These are phyloP conservation scores for Tylopilus balloui DNA, from an alignment of 768 basidiomycete species.

Conservation along the genomic window DNA sequence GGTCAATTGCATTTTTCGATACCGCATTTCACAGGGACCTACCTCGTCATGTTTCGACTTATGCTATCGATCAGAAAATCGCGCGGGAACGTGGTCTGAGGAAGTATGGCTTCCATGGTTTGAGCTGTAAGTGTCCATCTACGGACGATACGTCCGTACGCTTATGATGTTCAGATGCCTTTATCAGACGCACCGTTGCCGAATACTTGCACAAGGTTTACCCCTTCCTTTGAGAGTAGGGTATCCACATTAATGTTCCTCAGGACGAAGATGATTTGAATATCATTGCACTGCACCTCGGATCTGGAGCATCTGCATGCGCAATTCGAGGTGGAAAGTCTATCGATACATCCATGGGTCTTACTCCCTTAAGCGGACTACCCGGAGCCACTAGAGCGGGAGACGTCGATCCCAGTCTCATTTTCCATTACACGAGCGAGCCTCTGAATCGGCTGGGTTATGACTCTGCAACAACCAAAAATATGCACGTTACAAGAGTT, in stretches of 20 bases:
- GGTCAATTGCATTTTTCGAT: slow-evolving; percentile 83
- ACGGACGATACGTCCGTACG: background rate
- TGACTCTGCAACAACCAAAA: slow-evolving; percentile 40
- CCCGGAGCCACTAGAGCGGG: slow-evolving; percentile 88
- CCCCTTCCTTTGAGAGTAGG: background rate
- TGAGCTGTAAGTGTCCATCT: slow-evolving; percentile 50
- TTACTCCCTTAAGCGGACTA: slow-evolving; percentile 83
- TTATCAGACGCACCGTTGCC: slow-evolving; percentile 63
- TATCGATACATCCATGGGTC: slow-evolving; percentile 87
- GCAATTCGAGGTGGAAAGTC: slow-evolving; percentile 69
- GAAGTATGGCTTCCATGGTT: slow-evolving; percentile 91
- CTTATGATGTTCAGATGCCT: slow-evolving; percentile 44
- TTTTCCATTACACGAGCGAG: slow-evolving; percentile 73
- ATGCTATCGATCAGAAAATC: slow-evolving; percentile 65
- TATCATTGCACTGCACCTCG: slow-evolving; percentile 82
- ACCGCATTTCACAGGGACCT: slow-evolving; percentile 80
- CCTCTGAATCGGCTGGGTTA: slow-evolving; percentile 47
- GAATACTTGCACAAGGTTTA: slow-evolving; percentile 51
- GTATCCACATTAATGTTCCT: background rate
- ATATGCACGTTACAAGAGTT: slow-evolving; percentile 54
- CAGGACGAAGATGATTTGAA: slow-evolving; percentile 50
- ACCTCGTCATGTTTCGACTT: slow-evolving; percentile 71
- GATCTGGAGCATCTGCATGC: slow-evolving; percentile 86
- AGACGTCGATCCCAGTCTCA: slow-evolving; percentile 76
- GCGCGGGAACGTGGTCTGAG: slow-evolving; percentile 63